These are phyloP conservation scores for Lachancea kluyveri DNA, from an alignment of 805 yeast species.

Conservation along the genomic window DNA sequence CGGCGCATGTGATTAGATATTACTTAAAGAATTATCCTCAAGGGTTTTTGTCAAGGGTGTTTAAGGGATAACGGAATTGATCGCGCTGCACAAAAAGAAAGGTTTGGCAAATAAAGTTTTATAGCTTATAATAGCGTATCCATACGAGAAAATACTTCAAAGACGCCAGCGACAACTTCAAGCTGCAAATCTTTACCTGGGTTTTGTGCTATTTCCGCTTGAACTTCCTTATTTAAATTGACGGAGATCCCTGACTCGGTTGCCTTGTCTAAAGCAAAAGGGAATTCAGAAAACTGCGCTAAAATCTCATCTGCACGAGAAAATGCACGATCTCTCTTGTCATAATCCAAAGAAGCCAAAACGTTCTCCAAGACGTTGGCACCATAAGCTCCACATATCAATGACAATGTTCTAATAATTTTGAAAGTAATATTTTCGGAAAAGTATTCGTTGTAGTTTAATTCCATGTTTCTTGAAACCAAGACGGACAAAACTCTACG, in stretches of 20 bases:
- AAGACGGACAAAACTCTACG: slow-evolving; percentile 65
- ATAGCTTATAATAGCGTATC: slow-evolving; percentile 65
- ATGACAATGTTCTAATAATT: slow-evolving; percentile 68
- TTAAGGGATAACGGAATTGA: slow-evolving; percentile 1
- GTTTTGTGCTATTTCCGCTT: slow-evolving; percentile 39
- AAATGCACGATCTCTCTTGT: slow-evolving; percentile 86
- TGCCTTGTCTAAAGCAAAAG: slow-evolving; percentile 53
- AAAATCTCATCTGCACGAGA: slow-evolving; percentile 90
- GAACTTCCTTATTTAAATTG: slow-evolving; percentile 47
- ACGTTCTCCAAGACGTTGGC: slow-evolving; percentile 95
- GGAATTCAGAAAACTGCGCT: slow-evolving; percentile 76
- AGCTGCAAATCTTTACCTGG: slow-evolving; percentile 53
- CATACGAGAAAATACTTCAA: slow-evolving; percentile 85
- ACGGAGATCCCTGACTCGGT: slow-evolving; percentile 65
- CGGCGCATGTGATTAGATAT: slow-evolving; percentile 12
- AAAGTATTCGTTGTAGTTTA: slow-evolving; percentile 56
- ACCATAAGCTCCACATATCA: slow-evolving; percentile 87
- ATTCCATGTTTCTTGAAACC: slow-evolving; percentile 61
- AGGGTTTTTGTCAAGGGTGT: slow-evolving; percentile 12
- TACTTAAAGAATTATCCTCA: slow-evolving; percentile 17
- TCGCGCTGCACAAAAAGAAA: not conserved
- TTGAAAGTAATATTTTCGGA: slow-evolving; percentile 63
- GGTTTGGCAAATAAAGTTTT: not conserved
- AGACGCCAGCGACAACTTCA: slow-evolving; percentile 90
- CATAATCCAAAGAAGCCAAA: slow-evolving; percentile 67